Evolutionary conservation across 176 grass and related monocot species (phyloP), one percentile per base, ranked within the genome.

Genomic region (Cenchrus fungigraminus): DNA sequence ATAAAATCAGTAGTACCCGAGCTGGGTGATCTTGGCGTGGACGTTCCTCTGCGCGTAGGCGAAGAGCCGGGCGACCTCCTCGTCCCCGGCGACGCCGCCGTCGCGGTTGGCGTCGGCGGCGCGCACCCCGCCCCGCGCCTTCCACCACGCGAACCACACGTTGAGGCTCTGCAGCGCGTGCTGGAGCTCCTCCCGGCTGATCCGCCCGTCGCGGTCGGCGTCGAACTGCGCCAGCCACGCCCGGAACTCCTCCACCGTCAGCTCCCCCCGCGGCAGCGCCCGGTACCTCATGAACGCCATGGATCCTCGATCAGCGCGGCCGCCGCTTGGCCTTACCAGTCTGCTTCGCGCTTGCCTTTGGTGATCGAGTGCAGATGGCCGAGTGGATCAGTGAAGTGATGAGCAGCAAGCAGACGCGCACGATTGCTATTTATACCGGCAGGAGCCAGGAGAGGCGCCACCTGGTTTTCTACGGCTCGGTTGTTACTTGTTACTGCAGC

Each of bases 161-260:
- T 92, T 55, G 6, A 95, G 72, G 82, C 93, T 90, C 47, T 71
- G 90, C 45, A 95, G 85, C 82, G 87, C 93, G 28, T 60, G 61
- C 74, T 86, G 90, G 62, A 95, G 85, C 85, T 95, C 93, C 11
- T 92, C 90, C 64, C 45, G 50, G 85, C 87, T 92, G 71, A 95
- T 90, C 68, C 85, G 63, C 0, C 93, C 93, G 76, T 95, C 93
- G 46, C 77, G 17, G 82, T 95, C 74, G 1, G 61, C 74, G 79
- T 95, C 93, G 84, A 92, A 95, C 87, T 95, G 93, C 81, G 79
- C 84, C 87, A 95, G 90, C 93, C 93, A 95, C 71, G 85, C 87
- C 79, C 82, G 87, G 85, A 95, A 92, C 87, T 95, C 93, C 54
- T 68, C 90, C 69, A 44, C 83, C 52, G 90, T 92, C 85, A 88